A percentile compares a stretch with the other conserved stretches of the same genome.
These are phyloP conservation scores for Arachis monticola DNA, from an alignment of 331 rosid species.

Conservation along the genomic window DNA sequence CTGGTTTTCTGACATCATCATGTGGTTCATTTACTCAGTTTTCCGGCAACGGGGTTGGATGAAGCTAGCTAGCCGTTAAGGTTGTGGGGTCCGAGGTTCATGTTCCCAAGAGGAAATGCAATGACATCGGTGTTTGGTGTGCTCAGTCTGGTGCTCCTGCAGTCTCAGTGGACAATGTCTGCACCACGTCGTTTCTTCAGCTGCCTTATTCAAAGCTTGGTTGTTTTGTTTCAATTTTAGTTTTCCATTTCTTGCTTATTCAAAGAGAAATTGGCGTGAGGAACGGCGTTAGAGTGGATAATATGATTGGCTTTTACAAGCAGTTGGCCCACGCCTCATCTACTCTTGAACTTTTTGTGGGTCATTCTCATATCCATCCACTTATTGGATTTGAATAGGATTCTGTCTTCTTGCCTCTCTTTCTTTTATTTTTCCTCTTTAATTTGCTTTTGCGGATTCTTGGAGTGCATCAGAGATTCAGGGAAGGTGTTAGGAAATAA, in stretches of 20 bases:
- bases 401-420: conserved; percentile 25
- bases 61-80: conserved; percentile 60
- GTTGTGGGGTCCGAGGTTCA: conserved; percentile 48
- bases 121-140: conserved; percentile 28
- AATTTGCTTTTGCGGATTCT: conserved; percentile 27
- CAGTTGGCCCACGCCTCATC: conserved; percentile 42
- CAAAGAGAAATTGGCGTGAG: conserved; percentile 24
- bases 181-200: conserved; percentile 44
- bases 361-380: conserved; percentile 21
- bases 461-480: conserved; percentile 20
- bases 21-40: conserved; percentile 43
- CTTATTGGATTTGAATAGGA: conserved; percentile 29
- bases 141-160: background rate
- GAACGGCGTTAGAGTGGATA: conserved; percentile 19
- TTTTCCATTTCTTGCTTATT: background rate
- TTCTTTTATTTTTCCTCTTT: background rate
- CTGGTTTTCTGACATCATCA: conserved; percentile 53
- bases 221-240: background rate
- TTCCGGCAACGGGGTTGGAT: conserved; percentile 38
- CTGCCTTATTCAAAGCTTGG: background rate
- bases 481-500: background rate
- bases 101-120: conserved; percentile 41
- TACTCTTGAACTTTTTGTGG: conserved; percentile 41
- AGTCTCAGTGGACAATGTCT: background rate
- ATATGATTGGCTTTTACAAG: conserved; percentile 24